These are phyloP conservation scores for Symbiodinium pilosum DNA, from an alignment of 73 alveolate species.

Conservation along the genomic window DNA sequence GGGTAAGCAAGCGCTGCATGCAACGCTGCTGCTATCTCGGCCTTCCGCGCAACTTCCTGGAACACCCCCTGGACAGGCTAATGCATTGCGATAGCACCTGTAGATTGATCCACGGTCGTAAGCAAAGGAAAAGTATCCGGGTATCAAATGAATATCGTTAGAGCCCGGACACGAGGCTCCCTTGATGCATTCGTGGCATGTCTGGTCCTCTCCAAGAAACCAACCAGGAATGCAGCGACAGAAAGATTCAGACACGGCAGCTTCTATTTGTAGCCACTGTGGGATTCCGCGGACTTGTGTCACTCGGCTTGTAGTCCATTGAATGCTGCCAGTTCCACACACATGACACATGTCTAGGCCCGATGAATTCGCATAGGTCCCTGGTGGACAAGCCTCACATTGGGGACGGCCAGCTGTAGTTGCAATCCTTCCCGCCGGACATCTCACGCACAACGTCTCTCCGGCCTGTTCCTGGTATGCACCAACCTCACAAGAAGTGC, in stretches of 20 bases:
- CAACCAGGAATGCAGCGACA: background rate
- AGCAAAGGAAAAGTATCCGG: no score
- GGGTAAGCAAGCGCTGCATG: constrained; percentile 24
- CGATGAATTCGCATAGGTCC: background rate
- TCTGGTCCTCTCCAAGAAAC: background rate
- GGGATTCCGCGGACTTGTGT: background rate
- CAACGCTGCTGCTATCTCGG: constrained; percentile 17
- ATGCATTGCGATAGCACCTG: constrained; percentile 9
- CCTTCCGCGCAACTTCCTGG: constrained; percentile 84
- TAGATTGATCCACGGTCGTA: no score
- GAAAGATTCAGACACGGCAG: background rate
- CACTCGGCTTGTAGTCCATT: constrained; percentile 53
- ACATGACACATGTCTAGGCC: background rate
- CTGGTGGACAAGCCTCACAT: constrained; percentile 43
- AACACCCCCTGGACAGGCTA: constrained; percentile 33
- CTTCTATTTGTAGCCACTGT: constrained; percentile 22
- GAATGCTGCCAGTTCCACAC: constrained; percentile 32
- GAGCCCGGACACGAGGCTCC: constrained; percentile 75
- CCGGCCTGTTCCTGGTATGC: constrained; percentile 5
- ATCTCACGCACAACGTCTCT: constrained; percentile 5
- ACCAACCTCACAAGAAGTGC: background rate
- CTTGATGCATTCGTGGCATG: constrained; percentile 16
- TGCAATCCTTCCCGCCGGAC: constrained; percentile 15
- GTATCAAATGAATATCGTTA: no score
- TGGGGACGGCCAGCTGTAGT: background rate